Evolutionary conservation across 306 rosid genomes (phyloP).

Genomic region (Rosa persica): DNA sequence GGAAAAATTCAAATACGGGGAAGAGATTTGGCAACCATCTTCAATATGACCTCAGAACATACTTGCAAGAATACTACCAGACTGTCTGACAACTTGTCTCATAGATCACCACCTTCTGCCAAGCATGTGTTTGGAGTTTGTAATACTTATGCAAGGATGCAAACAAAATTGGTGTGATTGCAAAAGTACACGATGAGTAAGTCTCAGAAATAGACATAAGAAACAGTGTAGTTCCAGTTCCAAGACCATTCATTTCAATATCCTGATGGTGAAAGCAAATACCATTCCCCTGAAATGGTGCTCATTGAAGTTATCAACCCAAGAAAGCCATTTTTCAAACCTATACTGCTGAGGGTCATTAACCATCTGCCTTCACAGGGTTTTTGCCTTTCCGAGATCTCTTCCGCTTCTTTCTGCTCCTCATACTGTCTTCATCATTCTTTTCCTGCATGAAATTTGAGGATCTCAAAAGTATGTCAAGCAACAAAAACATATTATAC

Average conservation of each 20-base stretch:
- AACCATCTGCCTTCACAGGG: not conserved
- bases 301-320: not conserved
- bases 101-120: not conserved
- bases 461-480: not conserved
- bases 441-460: slow-evolving; percentile 27
- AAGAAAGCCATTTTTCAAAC: not conserved
- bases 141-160: not conserved
- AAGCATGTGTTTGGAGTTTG: not conserved
- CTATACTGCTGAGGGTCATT: not conserved
- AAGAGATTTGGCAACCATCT: not conserved
- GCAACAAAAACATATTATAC: slow-evolving; percentile 1
- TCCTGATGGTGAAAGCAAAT: not conserved
- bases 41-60: not conserved
- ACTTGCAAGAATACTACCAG: not conserved
- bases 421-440: slow-evolving; percentile 21
- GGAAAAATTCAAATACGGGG: not conserved
- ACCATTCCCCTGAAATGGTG: not conserved
- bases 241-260: not conserved
- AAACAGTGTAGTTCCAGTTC: not conserved
- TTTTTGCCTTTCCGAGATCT: slow-evolving; percentile 28
- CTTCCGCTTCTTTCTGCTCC: slow-evolving; percentile 37
- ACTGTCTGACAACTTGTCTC: not conserved
- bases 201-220: not conserved
- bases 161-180: not conserved
- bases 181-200: not conserved